Evolutionary conservation across 495 filamentous ascomycete genomes (phyloP).

Genomic region (Glonium stellatum): DNA sequence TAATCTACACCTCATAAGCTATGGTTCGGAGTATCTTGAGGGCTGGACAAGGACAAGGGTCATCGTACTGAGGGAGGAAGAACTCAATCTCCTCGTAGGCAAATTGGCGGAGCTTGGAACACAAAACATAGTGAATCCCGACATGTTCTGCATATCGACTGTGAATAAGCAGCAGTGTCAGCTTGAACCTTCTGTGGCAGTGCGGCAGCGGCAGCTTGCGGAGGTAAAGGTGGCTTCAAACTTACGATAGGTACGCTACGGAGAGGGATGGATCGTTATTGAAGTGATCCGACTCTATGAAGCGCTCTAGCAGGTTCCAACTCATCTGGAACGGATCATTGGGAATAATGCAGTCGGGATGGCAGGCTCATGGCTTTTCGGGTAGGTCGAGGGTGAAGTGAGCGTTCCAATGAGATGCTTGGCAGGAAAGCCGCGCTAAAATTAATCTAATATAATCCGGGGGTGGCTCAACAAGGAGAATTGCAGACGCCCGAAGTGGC

Average conservation of each 20-base stretch:
- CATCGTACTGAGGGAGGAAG: conserved; percentile 58
- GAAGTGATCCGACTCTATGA: conserved; percentile 77
- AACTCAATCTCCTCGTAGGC: conserved; percentile 78
- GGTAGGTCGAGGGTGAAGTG: not conserved
- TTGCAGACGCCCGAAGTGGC: not conserved
- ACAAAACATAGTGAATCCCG: conserved; percentile 72
- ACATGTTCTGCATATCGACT: conserved; percentile 77
- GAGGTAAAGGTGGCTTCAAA: conserved; percentile 21
- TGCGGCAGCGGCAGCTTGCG: conserved; percentile 4
- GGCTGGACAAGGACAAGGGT: not conserved
- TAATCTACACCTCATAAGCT: conserved; percentile 38
- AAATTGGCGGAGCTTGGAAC: conserved; percentile 72
- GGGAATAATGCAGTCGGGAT: conserved; percentile 12
- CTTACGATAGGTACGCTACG: conserved; percentile 72
- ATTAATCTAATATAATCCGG: not conserved
- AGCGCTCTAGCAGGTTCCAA: conserved; percentile 62
- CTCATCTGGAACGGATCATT: conserved; percentile 38
- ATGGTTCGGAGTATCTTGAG: not conserved
- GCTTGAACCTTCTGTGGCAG: conserved; percentile 11
- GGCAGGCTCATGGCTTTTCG: not conserved
- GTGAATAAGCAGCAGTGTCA: conserved; percentile 9
- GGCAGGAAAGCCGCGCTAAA: not conserved
- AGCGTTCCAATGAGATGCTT: not conserved
- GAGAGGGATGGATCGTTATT: conserved; percentile 73
- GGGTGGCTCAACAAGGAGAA: not conserved